Percentiles rank a stretch among this genome's conserved stretches.
These are phyloP conservation scores for Pterocarpus macrocarpus DNA, from an alignment of 306 rosid species.

Conservation along the genomic window DNA sequence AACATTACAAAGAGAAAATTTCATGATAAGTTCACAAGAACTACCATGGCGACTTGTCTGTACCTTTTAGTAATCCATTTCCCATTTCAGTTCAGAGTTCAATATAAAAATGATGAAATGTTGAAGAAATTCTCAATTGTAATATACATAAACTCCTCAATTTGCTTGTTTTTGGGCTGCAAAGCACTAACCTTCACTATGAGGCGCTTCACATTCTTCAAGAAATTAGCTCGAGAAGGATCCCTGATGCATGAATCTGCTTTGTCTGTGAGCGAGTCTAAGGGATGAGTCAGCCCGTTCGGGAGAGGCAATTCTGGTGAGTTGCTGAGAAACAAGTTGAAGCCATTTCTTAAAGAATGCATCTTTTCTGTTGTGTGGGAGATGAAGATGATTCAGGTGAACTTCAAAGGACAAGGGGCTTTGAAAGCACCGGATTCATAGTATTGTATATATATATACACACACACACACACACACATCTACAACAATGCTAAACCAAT, in stretches of 20 bases:
- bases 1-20: neutral
- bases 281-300: constrained; percentile 35
- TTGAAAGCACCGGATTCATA: neutral
- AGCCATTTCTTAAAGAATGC: neutral
- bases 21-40: neutral
- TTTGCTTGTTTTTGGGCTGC: neutral
- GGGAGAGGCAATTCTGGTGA: neutral
- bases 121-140: neutral
- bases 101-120: neutral
- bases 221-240: constrained; percentile 63
- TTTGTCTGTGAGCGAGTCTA: constrained; percentile 7
- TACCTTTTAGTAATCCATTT: neutral
- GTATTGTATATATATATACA: neutral
- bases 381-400: neutral
- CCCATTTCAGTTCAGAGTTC: neutral
- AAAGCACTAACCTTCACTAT: constrained; percentile 61
- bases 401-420: neutral
- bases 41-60: neutral
- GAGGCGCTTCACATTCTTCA: constrained; percentile 66
- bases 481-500: neutral
- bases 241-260: constrained; percentile 54
- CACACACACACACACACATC: neutral
- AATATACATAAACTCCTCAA: neutral
- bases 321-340: neutral
- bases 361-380: neutral